Evolutionary conservation across 2,329 filamentous ascomycete genomes (phyloP), one percentile per base, ranked within the genome.

Genomic region (Fusarium humuli): DNA sequence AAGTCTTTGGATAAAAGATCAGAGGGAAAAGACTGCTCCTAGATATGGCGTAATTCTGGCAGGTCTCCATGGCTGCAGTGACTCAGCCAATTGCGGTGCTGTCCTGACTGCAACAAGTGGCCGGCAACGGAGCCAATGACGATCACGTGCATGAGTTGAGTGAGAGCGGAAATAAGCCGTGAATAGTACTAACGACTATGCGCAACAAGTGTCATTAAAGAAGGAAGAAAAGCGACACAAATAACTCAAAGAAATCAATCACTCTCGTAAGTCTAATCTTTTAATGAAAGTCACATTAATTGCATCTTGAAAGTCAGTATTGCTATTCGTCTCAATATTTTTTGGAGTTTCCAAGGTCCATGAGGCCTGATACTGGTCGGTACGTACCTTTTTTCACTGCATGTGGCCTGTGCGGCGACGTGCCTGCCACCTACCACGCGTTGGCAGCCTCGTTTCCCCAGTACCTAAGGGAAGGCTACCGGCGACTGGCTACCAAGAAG

Each of bases 11-110:
- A 47, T 61, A 55, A 46, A 65, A 66, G 65, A 73, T 67, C 61
- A 55, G 14, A 27, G 48, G 65, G 48, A 59, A 64, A 73, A 74
- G 61, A 60, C 59, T 61, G 64, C 53, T 65, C 70, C 64, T 63
- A 70, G 65, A 63, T 69, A 75, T 76, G 74, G 74, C 74, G 74
- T 73, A 75, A 76, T 75, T 75, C 73, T 71, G 37, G 46, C 56
- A 65, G 25, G 63, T 70, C 49, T 55, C 68, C 69, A 69, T 62
- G 61, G 45, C 40, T 34, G 47, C 23, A 32, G 20, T 73, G 72
- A 69, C 65, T 76, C 71, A 75, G 61, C 74, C 73, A 76, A 76
- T 75, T 47, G 57, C 64, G 67, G 53, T 65, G 56, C 59, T 58
- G 30, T 40, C 40, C 53, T 30, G 40, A 41, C 20, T 69, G 44